These are phyloP conservation scores for Trypanosoma melophagium DNA, from an alignment of 208 protist genomes.

Conservation along the genomic window DNA sequence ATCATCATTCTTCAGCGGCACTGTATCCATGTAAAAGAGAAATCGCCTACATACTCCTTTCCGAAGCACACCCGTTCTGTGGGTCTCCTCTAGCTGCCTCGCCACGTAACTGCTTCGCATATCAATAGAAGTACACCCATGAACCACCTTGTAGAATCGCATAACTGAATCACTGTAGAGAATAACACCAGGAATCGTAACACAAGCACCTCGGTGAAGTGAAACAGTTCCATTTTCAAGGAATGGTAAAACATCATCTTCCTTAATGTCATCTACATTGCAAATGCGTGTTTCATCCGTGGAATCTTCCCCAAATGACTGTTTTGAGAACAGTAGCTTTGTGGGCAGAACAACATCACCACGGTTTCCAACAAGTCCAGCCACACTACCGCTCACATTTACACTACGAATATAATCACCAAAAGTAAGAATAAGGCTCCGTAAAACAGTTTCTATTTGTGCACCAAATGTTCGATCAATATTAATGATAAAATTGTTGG, in stretches of 20 bases:
- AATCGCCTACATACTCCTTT: slow-evolving; percentile 55
- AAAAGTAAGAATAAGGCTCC: slow-evolving; percentile 70
- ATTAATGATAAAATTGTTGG: slow-evolving; percentile 80
- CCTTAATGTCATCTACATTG: slow-evolving; percentile 44
- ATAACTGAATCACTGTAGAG: slow-evolving; percentile 72
- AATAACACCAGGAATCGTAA: slow-evolving; percentile 77
- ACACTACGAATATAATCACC: slow-evolving; percentile 72
- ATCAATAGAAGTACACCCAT: slow-evolving; percentile 69
- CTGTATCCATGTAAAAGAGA: slow-evolving; percentile 81
- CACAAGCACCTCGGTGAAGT: slow-evolving; percentile 51
- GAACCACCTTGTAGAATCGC: slow-evolving; percentile 79
- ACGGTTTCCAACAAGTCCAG: slow-evolving; percentile 62
- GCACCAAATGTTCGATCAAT: slow-evolving; percentile 86
- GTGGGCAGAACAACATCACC: slow-evolving; percentile 80
- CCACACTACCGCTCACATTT: slow-evolving; percentile 74
- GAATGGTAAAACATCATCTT: slow-evolving; percentile 45
- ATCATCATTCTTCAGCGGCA: slow-evolving; percentile 73
- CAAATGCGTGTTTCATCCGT: slow-evolving; percentile 75
- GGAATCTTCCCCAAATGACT: slow-evolving; percentile 77
- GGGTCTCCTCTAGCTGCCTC: slow-evolving; percentile 71
- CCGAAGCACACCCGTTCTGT: slow-evolving; percentile 55
- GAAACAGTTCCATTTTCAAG: slow-evolving; percentile 38
- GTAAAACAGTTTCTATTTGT: slow-evolving; percentile 73
- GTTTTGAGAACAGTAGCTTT: slow-evolving; percentile 83
- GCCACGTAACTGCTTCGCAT: slow-evolving; percentile 88